Evolutionary conservation across 2,329 filamentous ascomycete genomes (phyloP).

Genomic region (Lachnellula willkommii): DNA sequence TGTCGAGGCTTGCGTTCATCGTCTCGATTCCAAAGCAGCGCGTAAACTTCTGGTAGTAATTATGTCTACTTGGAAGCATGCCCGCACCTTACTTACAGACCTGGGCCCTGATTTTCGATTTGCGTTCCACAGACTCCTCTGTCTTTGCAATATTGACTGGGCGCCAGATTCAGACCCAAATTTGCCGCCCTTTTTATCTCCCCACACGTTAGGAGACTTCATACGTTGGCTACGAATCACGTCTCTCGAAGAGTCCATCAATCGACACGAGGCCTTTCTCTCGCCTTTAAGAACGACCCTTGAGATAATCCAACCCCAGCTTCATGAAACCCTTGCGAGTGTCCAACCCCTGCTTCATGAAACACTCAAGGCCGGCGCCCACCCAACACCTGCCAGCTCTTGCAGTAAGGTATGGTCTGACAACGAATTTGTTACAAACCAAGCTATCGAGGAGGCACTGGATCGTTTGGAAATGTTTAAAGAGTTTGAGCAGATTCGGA

Average conservation of each 20-base stretch:
- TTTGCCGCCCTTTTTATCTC: not conserved
- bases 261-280: constrained; percentile 2
- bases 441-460: not conserved
- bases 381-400: not conserved
- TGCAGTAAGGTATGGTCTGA: too few species aligned
- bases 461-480: not conserved
- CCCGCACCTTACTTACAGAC: constrained; percentile 1
- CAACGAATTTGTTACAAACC: too few species aligned
- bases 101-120: constrained; percentile 16
- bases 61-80: constrained; percentile 18
- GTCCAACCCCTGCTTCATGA: not conserved
- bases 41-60: constrained; percentile 21
- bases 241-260: constrained; percentile 11
- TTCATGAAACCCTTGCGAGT: not conserved
- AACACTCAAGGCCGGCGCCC: not conserved
- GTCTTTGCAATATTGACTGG: constrained; percentile 21
- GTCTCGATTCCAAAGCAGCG: constrained; percentile 21
- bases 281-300: not conserved
- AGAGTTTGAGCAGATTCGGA: not conserved
- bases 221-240: constrained; percentile 17
- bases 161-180: constrained; percentile 1
- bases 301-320: not conserved
- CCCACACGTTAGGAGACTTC: constrained; percentile 12
- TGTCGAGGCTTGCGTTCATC: constrained; percentile 18
- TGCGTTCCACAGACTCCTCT: constrained; percentile 21